Evolutionary conservation across 441 rosid species (phyloP).

Genomic region (Erodium chrysanthum): DNA sequence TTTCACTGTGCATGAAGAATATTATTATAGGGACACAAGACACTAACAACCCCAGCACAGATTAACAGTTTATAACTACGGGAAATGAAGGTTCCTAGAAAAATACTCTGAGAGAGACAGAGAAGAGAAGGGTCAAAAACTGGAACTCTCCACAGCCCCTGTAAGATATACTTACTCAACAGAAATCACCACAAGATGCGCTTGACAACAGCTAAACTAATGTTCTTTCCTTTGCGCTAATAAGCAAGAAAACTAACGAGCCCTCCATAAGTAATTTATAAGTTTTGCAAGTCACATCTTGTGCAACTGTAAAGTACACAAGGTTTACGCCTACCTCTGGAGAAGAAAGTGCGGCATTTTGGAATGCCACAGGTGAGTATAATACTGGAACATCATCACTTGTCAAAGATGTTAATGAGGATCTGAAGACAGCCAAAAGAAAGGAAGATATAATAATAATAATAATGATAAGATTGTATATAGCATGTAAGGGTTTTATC

Average conservation of each 20-base stretch:
- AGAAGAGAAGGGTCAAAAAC: background rate
- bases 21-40: background rate
- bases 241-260: background rate
- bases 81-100: background rate
- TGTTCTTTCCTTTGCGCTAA: background rate
- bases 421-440: conserved; percentile 38
- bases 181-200: background rate
- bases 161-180: background rate
- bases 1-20: background rate
- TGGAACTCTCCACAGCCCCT: background rate
- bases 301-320: background rate
- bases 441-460: conserved; percentile 12
- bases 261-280: background rate
- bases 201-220: background rate
- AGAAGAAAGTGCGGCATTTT: conserved; percentile 67
- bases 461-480: conserved; percentile 11
- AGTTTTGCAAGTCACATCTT: background rate
- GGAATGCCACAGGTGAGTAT: conserved; percentile 73
- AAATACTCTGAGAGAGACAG: background rate
- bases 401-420: conserved; percentile 51
- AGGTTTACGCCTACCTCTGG: conserved; percentile 19
- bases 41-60: background rate
- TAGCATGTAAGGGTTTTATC: background rate
- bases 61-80: background rate
- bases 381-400: conserved; percentile 66